Conservation (phyloP, 495 filamentous ascomycete species). For the Halenospora varia region DNA sequence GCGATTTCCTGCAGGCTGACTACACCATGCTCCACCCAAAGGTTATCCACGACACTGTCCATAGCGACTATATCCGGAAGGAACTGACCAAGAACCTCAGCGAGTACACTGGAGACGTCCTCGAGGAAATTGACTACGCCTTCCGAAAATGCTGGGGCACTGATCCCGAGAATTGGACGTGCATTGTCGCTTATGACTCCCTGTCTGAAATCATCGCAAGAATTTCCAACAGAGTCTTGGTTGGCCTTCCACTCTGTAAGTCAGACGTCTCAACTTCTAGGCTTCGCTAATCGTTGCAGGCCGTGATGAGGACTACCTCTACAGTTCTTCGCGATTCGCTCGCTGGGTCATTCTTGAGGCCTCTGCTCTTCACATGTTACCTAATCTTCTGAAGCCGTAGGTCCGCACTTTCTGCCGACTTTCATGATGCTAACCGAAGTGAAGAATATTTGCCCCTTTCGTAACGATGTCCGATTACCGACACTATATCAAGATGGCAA, state of each 20-base stretch:
- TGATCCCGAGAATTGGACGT: slow-evolving; percentile 27
- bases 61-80: slow-evolving; percentile 34
- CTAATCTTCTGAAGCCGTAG: slow-evolving; percentile 35
- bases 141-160: slow-evolving; percentile 34
- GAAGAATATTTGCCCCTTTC: slow-evolving; percentile 29
- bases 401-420: slow-evolving; percentile 23
- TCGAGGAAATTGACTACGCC: slow-evolving; percentile 36
- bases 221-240: slow-evolving; percentile 39
- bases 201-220: slow-evolving; percentile 37
- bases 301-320: slow-evolving; percentile 37
- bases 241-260: slow-evolving; percentile 39
- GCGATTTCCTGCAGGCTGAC: slow-evolving; percentile 34
- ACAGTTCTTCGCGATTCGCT: slow-evolving; percentile 39
- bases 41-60: slow-evolving; percentile 31
- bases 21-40: slow-evolving; percentile 34
- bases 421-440: slow-evolving; percentile 25
- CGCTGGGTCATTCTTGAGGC: slow-evolving; percentile 31
- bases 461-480: slow-evolving; percentile 30
- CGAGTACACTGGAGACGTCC: slow-evolving; percentile 33
- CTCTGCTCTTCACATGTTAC: slow-evolving; percentile 30
- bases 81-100: slow-evolving; percentile 37
- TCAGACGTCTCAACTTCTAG: neutral
- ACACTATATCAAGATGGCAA: slow-evolving; percentile 24
- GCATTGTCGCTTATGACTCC: slow-evolving; percentile 35
- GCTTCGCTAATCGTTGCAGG: slow-evolving; percentile 1